A percentile compares a stretch with the other conserved stretches of the same genome.
phyloP scores from a whole-genome alignment of 164 flowering plant species.

The Annona cherimola region DNA sequence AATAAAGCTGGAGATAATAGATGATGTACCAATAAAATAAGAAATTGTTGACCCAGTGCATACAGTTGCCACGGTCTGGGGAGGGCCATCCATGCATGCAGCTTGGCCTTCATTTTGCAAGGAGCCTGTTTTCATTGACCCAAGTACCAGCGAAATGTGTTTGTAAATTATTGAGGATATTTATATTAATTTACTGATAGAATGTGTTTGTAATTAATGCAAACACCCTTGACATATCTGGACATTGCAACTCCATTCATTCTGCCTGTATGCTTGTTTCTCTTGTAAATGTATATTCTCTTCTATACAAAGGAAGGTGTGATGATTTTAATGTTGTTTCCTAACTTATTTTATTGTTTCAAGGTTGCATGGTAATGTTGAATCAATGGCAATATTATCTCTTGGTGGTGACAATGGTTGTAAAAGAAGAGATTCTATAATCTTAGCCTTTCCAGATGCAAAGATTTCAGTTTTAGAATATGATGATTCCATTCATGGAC shows the following conservation, averaged over 20 bases:
- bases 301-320: neutral
- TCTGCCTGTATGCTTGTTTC: neutral
- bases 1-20: neutral
- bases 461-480: constrained; percentile 86
- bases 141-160: no score
- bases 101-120: no score
- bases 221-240: neutral
- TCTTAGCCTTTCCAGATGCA: constrained; percentile 76
- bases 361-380: constrained; percentile 95
- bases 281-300: neutral
- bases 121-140: no score
- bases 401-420: constrained; percentile 48
- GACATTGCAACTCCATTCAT: neutral
- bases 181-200: no score
- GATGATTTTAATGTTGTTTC: neutral
- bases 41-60: neutral
- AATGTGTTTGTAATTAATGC: neutral
- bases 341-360: constrained; percentile 7
- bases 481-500: constrained; percentile 89
- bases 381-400: constrained; percentile 68
- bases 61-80: no score
- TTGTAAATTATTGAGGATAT: no score
- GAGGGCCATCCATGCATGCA: no score
- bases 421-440: constrained; percentile 81
- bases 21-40: neutral